Evolutionary conservation across 108 stramenopile species (phyloP).

Genomic region (Skeletonema marinoi): DNA sequence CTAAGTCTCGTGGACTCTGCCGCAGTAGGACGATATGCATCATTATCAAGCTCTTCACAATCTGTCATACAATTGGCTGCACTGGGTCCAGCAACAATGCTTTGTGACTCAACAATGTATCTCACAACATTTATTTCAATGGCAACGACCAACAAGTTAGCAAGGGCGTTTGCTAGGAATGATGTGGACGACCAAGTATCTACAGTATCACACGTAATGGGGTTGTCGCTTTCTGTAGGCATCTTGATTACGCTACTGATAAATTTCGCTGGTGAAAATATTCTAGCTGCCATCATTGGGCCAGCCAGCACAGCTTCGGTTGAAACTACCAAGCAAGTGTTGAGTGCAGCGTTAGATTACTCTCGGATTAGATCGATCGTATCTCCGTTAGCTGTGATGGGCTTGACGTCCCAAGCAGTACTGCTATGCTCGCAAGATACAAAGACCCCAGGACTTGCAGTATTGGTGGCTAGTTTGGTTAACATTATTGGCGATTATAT

Average conservation of each 20-base stretch:
- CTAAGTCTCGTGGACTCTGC: constrained; percentile 93
- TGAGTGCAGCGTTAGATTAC: constrained; percentile 68
- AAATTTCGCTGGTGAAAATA: constrained; percentile 41
- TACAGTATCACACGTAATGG: constrained; percentile 70
- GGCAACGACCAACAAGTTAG: constrained; percentile 91
- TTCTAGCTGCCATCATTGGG: constrained; percentile 62
- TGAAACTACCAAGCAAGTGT: constrained; percentile 27
- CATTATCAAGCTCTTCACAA: constrained; percentile 26
- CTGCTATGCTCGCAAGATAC: constrained; percentile 77
- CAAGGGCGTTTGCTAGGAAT: constrained; percentile 69
- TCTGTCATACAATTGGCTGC: constrained; percentile 85
- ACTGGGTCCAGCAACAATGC: constrained; percentile 92
- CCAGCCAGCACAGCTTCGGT: constrained; percentile 29
- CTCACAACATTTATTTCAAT: constrained; percentile 88
- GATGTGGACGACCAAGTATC: constrained; percentile 40
- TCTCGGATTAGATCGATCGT: constrained; percentile 67
- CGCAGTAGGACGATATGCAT: constrained; percentile 75
- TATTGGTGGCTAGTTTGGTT: constrained; percentile 62
- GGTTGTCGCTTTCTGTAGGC: constrained; percentile 64
- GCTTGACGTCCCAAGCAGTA: constrained; percentile 77
- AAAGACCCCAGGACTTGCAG: constrained; percentile 79
- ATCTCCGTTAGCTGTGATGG: constrained; percentile 71
- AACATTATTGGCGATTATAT: constrained; percentile 79
- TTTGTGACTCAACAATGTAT: constrained; percentile 86
- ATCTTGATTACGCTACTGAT: constrained; percentile 46